Evolutionary conservation across 768 basidiomycete species (phyloP), one percentile per base, ranked within the genome.

Genomic region (Sistotremastrum niveocremeum): DNA sequence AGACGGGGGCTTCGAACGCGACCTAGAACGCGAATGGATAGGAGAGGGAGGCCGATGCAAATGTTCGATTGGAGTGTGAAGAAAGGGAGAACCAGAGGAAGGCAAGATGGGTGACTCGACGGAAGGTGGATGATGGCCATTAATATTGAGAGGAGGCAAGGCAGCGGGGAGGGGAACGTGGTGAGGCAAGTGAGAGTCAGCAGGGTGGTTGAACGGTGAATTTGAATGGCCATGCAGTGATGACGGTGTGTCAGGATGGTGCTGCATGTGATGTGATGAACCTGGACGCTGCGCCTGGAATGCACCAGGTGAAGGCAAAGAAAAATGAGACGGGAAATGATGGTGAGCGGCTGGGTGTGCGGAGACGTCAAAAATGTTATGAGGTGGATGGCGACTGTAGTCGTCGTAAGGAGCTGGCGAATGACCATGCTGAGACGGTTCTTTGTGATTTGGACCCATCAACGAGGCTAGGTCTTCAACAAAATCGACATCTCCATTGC

Each of bases 221-320:
- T 85, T 42, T 83, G 65, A 57, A 86, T 84, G 7, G 80, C 80
- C 52, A 79, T 77, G 0, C 80, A 78, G 20, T 74, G 66, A 8
- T 60, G 59, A 3, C 60, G 39, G 46, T 54, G 57, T 44, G 34
- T 52, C 45, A 11, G 41, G 45, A 32, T 39, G 39, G 48, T 49
- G 37, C 8, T 39, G 29, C 35, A 35, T 34, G 35, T 44, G 34
- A 1, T 41, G 43, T 7, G 36, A 20, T 20, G 36, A 33, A 49
- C 28, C 36, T 37, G 37, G 44, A 34, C 11, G 36, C 29, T 46
- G 34, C 34, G 12, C 44, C 34, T 34, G 34, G 32, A 28, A 30
- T 47, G 33, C 47, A n/a, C 34, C 46, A 34, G 36, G 49, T 10
- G 11, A 39, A n/a, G 5, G 44, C n/a, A 30, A 32, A 30, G 34